These are phyloP conservation scores for Amanita exitialis DNA, from an alignment of 768 basidiomycete genomes.

Conservation along the genomic window DNA sequence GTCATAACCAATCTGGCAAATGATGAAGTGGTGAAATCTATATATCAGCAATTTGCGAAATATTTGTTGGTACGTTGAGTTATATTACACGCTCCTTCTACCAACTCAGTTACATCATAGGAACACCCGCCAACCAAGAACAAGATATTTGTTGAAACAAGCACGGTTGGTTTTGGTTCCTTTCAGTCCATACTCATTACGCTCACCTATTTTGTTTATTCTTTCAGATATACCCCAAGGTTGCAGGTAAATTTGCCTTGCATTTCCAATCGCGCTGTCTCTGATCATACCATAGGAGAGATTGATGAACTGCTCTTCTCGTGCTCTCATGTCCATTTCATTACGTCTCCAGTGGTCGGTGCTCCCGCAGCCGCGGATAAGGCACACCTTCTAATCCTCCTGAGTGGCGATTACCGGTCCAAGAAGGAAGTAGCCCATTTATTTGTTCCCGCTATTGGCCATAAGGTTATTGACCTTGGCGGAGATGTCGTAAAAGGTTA, in stretches of 20 bases:
- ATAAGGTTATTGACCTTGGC: slow-evolving; percentile 74
- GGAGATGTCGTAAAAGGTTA: slow-evolving; percentile 77
- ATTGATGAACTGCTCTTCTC: slow-evolving; percentile 58
- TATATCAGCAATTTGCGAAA: slow-evolving; percentile 52
- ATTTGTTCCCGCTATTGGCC: slow-evolving; percentile 71
- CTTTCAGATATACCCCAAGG: slow-evolving; percentile 42
- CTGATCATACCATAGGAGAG: slow-evolving; percentile 33
- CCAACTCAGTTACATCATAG: slow-evolving; percentile 19
- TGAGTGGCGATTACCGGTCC: slow-evolving; percentile 73
- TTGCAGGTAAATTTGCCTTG: slow-evolving; percentile 28
- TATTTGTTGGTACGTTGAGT: slow-evolving; percentile 38
- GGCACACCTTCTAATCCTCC: slow-evolving; percentile 58
- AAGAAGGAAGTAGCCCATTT: slow-evolving; percentile 75
- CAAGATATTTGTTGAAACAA: slow-evolving; percentile 81
- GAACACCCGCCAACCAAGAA: slow-evolving; percentile 31
- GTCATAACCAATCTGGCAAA: slow-evolving; percentile 65
- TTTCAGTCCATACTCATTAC: background rate
- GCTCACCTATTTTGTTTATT: slow-evolving; percentile 5
- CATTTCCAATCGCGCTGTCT: background rate
- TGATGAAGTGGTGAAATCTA: slow-evolving; percentile 57
- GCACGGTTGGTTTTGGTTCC: slow-evolving; percentile 48
- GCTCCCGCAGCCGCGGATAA: slow-evolving; percentile 56
- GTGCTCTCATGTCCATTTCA: slow-evolving; percentile 48
- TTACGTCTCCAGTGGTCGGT: slow-evolving; percentile 75
- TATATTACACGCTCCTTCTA: background rate